A percentile compares a stretch with the other conserved stretches of the same genome.
These are phyloP conservation scores for Ganoderma meredithae DNA, from an alignment of 1,284 basidiomycete species.

Conservation along the genomic window DNA sequence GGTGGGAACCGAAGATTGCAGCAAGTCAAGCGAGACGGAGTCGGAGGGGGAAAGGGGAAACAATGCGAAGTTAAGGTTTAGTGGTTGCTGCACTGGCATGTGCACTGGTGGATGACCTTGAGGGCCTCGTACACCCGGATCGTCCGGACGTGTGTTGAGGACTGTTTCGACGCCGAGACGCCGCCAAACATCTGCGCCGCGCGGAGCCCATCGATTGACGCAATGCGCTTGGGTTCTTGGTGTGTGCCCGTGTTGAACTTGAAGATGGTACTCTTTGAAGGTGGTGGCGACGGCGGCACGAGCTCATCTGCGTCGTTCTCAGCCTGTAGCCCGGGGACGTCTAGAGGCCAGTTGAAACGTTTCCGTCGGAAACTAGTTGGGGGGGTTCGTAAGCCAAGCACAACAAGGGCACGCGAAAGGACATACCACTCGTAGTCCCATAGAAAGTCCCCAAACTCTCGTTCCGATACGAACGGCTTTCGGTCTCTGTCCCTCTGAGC, in stretches of 20 bases:
- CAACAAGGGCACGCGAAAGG: neutral
- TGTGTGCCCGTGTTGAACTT: constrained; percentile 20
- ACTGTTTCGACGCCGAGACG: constrained; percentile 16
- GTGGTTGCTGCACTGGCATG: constrained; percentile 13
- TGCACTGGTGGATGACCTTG: constrained; percentile 26
- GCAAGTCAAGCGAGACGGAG: too few relatives aligned
- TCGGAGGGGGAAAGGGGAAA: neutral
- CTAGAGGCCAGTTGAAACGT: constrained; percentile 55
- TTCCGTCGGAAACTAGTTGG: constrained; percentile 61
- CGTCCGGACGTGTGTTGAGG: constrained; percentile 55
- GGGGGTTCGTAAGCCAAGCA: neutral
- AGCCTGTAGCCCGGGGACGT: constrained; percentile 35
- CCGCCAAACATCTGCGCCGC: constrained; percentile 23
- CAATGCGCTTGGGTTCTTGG: constrained; percentile 5
- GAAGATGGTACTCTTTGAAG: constrained; percentile 23
- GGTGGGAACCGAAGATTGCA: neutral
- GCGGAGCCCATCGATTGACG: constrained; percentile 1
- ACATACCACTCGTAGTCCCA: constrained; percentile 77
- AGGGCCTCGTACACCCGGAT: constrained; percentile 63
- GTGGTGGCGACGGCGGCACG: constrained; percentile 2
- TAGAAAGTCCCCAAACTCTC: constrained; percentile 58
- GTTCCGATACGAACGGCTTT: constrained; percentile 46
- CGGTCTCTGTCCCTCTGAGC: constrained; percentile 51
- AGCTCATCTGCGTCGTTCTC: constrained; percentile 26
- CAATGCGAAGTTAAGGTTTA: neutral